phyloP scores from a whole-genome alignment of 805 yeast genomes.

The Wickerhamiella sorbophila region DNA sequence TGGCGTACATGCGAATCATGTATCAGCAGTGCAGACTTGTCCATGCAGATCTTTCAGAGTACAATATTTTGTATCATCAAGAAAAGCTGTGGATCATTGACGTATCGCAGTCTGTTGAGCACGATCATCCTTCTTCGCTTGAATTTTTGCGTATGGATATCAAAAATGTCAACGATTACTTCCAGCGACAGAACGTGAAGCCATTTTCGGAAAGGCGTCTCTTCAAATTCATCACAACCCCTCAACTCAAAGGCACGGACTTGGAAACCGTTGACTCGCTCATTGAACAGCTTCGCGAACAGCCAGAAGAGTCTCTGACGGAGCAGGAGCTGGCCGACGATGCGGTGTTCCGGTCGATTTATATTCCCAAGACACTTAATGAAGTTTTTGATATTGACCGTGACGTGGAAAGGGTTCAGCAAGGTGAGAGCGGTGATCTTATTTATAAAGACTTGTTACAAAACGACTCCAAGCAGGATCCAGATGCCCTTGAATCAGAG shows the following conservation, averaged over 20 bases:
- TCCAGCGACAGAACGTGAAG: constrained; percentile 55
- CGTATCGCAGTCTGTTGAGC: constrained; percentile 95
- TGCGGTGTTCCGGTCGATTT: constrained; percentile 75
- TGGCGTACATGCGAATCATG: constrained; percentile 73
- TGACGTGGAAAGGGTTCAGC: constrained; percentile 39
- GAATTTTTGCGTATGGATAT: constrained; percentile 96
- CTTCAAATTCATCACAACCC: constrained; percentile 51
- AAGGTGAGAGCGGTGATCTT: constrained; percentile 38
- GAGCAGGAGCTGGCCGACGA: constrained; percentile 51
- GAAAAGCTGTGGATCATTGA: constrained; percentile 75
- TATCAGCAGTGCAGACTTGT: constrained; percentile 80
- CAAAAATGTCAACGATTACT: constrained; percentile 84
- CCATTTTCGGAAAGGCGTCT: constrained; percentile 71
- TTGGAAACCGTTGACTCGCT: constrained; percentile 23
- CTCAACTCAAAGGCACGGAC: constrained; percentile 27
- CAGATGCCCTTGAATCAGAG: constrained; percentile 19
- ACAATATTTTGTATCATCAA: constrained; percentile 71
- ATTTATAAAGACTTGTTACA: constrained; percentile 29
- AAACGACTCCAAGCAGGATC: constrained; percentile 24
- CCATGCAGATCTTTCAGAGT: constrained; percentile 94
- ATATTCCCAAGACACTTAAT: constrained; percentile 52
- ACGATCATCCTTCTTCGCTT: constrained; percentile 92
- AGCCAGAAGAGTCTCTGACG: constrained; percentile 20
- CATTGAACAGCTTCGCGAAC: constrained; percentile 14
- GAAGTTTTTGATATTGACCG: constrained; percentile 46